Evolutionary conservation across 1,139 yeast genomes (phyloP), one percentile per base, ranked within the genome.

Genomic region (Pneumocystis wakefieldiae): DNA sequence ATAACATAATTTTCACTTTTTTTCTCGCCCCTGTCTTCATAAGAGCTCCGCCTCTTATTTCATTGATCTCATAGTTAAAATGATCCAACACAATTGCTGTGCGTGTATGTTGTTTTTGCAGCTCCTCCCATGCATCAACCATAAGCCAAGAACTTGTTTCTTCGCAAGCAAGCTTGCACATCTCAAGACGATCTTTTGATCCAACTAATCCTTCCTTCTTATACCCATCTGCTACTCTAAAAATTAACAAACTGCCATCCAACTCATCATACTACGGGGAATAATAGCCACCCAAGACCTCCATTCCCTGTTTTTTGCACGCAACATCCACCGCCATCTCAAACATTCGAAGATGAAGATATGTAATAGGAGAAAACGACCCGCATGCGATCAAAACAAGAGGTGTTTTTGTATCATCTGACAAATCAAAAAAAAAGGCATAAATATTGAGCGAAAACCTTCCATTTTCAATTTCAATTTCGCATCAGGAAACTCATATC

Each of bases 121-220:
- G 78, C 7, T 95, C 86, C 75, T 92, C 99, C 99, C 99, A 92
- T 0, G 97, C 97, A 74, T 92, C 99, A 32, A 92, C 98, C 97
- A 92, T 94, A 61, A 94, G 79, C 97, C 99, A 92, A 36, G 94
- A 84, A 3, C 94, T 85, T 0, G 99, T 92, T 71, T 98, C 81
- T 72, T 92, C 98, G 75, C 98, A 91, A 0, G 97, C 98, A 72
- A 92, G 78, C 73, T 94, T 97, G 75, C 98, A 91, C 98, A 92
- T 92, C 64, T 97, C 80, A 12, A 92, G 98, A 65, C 99, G 81
- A 74, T 92, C 96, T 67, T 79, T 80, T 0, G 97, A 82, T 0
- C 87, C 83, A 0, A 98, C 97, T 64, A 92, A 78, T 0, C 99
- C 99, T 62, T 89, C 90, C 73, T 92, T 94, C 73, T 86, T 84